Percentiles rank a stretch among this genome's conserved stretches.
These are phyloP conservation scores for Fulvia fulva DNA, from an alignment of 2,329 filamentous ascomycete species.

Conservation along the genomic window DNA sequence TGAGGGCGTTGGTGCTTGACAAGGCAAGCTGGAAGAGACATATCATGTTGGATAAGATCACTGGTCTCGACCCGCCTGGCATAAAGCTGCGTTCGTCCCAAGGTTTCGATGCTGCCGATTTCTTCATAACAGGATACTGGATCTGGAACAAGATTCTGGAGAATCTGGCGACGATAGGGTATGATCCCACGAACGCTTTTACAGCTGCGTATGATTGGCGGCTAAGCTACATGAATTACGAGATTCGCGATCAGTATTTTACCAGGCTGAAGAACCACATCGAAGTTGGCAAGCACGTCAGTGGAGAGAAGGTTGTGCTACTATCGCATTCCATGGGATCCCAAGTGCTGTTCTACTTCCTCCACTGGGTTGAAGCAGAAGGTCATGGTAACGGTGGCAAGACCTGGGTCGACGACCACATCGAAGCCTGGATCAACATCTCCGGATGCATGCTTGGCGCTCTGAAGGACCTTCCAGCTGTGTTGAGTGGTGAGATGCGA, in stretches of 20 bases:
- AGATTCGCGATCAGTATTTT: slow-evolving; percentile 89
- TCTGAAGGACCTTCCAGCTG: slow-evolving; percentile 81
- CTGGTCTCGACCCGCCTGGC: slow-evolving; percentile 82
- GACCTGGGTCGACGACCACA: slow-evolving; percentile 82
- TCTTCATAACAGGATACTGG: slow-evolving; percentile 89
- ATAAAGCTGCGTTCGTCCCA: slow-evolving; percentile 91
- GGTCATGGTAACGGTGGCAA: slow-evolving; percentile 76
- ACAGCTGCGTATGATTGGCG: slow-evolving; percentile 84
- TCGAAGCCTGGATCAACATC: slow-evolving; percentile 97
- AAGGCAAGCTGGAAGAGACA: slow-evolving; percentile 94
- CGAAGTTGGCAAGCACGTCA: slow-evolving; percentile 71
- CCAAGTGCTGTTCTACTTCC: slow-evolving; percentile 83
- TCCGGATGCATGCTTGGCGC: slow-evolving; percentile 97
- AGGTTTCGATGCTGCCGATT: slow-evolving; percentile 96
- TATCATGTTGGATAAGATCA: slow-evolving; percentile 91
- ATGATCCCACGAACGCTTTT: slow-evolving; percentile 77
- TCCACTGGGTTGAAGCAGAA: slow-evolving; percentile 75
- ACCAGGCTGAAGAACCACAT: slow-evolving; percentile 85
- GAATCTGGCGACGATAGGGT: slow-evolving; percentile 91
- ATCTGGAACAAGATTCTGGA: slow-evolving; percentile 99
- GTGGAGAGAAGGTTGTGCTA: slow-evolving; percentile 75
- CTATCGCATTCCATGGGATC: slow-evolving; percentile 97
- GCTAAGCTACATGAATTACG: slow-evolving; percentile 82
- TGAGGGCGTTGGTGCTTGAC: slow-evolving; percentile 87
- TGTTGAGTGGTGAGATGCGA: slow-evolving; percentile 95